Evolutionary conservation across 169 alveolate genomes (phyloP).

Genomic region (Plasmodium sp.): DNA sequence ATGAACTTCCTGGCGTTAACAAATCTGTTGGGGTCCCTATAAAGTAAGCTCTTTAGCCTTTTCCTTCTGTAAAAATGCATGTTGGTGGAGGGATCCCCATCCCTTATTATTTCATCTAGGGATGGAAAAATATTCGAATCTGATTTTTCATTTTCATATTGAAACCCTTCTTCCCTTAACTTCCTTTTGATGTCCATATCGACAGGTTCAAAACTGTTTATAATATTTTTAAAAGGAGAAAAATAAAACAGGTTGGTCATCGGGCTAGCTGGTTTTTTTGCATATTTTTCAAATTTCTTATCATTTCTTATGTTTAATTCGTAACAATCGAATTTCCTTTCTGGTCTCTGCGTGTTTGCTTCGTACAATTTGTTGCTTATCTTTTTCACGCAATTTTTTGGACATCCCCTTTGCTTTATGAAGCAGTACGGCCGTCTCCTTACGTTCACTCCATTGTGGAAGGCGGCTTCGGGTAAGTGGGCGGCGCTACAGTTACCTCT

Average conservation of each 20-base stretch:
- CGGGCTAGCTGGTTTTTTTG: constrained; percentile 84
- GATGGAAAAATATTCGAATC: constrained; percentile 76
- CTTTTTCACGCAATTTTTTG: constrained; percentile 10
- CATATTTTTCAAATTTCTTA: constrained; percentile 78
- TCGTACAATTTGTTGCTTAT: constrained; percentile 2
- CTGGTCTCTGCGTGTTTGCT: constrained; percentile 48
- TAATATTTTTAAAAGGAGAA: constrained; percentile 83
- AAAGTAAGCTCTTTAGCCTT: constrained; percentile 81
- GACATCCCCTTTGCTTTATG: constrained; percentile 7
- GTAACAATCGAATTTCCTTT: constrained; percentile 79
- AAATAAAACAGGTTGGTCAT: constrained; percentile 77
- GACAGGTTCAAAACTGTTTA: constrained; percentile 70
- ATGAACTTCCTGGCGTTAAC: constrained; percentile 74
- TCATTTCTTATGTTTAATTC: constrained; percentile 81
- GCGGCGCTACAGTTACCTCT: neutral
- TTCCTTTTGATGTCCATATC: constrained; percentile 25
- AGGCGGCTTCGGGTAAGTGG: neutral
- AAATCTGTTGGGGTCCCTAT: constrained; percentile 81
- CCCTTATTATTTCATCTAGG: constrained; percentile 82
- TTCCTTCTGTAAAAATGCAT: constrained; percentile 81
- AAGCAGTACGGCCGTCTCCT: neutral
- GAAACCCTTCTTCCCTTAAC: constrained; percentile 71
- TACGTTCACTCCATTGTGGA: neutral
- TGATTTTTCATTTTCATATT: constrained; percentile 49
- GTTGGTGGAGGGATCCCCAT: constrained; percentile 84